Evolutionary conservation across 2,329 filamentous ascomycete genomes (phyloP).

Genomic region (Lecanicillium sp.): DNA sequence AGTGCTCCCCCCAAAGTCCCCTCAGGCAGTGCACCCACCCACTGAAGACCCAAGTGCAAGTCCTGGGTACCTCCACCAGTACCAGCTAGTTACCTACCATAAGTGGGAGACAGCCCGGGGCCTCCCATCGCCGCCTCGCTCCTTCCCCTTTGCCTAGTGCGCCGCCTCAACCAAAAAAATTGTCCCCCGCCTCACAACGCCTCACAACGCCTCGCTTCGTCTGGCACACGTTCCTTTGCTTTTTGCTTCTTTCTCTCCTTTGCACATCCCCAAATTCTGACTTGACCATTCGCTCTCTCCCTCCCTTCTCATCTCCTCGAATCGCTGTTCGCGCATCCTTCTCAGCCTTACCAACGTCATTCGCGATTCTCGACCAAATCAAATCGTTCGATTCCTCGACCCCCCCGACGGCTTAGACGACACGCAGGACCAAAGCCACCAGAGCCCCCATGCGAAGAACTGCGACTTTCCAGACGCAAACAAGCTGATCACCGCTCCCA

Average conservation of each 20-base stretch:
- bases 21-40: no score
- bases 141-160: constrained; percentile 17
- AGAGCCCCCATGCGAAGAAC: constrained; percentile 2
- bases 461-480: not conserved
- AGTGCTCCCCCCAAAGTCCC: no score
- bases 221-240: not conserved
- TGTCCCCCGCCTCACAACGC: not conserved
- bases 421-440: not conserved
- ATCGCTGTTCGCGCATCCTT: not conserved
- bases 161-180: no score
- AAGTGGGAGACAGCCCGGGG: no score
- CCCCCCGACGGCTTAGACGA: not conserved
- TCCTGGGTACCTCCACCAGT: no score
- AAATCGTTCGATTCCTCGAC: not conserved
- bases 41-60: no score
- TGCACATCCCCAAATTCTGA: not conserved
- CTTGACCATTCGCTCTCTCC: not conserved
- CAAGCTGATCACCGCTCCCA: not conserved
- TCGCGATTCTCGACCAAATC: not conserved
- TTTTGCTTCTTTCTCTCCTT: not conserved
- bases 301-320: no score
- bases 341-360: not conserved
- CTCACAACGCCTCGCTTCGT: not conserved
- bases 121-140: not conserved
- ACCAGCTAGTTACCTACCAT: no score